Conservation (phyloP, 192 early-diverging fungal genomes). For the Coemansia biformis region DNA sequence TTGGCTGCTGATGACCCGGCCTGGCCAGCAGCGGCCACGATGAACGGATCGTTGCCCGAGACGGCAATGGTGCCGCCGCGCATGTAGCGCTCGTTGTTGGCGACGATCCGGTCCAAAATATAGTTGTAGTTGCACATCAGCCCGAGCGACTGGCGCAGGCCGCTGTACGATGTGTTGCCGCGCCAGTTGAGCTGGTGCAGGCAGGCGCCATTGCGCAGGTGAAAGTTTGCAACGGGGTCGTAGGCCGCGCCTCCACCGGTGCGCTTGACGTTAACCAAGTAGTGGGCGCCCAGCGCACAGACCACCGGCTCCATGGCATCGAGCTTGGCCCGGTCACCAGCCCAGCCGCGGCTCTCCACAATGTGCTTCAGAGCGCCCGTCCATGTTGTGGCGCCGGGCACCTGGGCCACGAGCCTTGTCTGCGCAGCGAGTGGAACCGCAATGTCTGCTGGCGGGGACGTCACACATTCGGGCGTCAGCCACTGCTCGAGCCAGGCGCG, state of each 20-base stretch:
- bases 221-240: conserved; percentile 96
- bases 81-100: conserved; percentile 74
- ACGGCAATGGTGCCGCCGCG: conserved; percentile 59
- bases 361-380: conserved; percentile 35
- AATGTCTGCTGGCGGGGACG: conserved; percentile 10
- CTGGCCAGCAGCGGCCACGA: conserved; percentile 7
- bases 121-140: conserved; percentile 97
- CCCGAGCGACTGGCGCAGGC: conserved; percentile 78
- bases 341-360: conserved; percentile 41
- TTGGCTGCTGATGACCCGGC: conserved; percentile 3
- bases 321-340: conserved; percentile 20
- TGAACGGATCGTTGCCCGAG: conserved; percentile 31
- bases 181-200: conserved; percentile 84
- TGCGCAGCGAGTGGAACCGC: conserved; percentile 8
- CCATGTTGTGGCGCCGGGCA: conserved; percentile 29
- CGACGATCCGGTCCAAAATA: conserved; percentile 64
- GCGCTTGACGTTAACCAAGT: conserved; percentile 34
- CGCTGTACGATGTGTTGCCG: conserved; percentile 75
- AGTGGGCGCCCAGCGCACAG: conserved; percentile 37
- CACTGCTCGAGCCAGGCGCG: conserved; percentile 66
- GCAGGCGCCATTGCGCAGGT: conserved; percentile 89
- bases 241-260: conserved; percentile 51
- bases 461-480: conserved; percentile 30
- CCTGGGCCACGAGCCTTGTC: conserved; percentile 6
- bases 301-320: conserved; percentile 45